Conservation (phyloP, 768 basidiomycete genomes). For the Leccinum aurantiacum region DNA sequence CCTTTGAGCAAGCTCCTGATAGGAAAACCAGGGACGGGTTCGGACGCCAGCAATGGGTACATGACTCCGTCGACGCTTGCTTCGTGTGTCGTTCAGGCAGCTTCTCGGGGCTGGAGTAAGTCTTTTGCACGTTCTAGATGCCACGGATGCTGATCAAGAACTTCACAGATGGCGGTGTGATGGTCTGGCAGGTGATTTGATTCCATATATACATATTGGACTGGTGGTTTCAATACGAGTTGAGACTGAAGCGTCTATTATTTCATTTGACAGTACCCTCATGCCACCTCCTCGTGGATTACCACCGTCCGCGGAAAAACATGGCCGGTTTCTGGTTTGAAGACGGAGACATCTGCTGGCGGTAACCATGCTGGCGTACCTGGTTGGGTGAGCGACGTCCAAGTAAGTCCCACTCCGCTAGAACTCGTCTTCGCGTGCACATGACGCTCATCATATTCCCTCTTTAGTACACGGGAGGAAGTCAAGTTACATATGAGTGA, state of each 20-base stretch:
- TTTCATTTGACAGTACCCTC: constrained; percentile 34
- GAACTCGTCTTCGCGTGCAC: not conserved
- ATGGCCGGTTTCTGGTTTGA: constrained; percentile 30
- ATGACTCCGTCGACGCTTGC: constrained; percentile 58
- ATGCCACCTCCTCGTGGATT: constrained; percentile 42
- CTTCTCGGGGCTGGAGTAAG: constrained; percentile 65
- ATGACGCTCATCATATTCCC: not conserved
- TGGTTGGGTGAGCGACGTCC: constrained; percentile 39
- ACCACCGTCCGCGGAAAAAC: constrained; percentile 37
- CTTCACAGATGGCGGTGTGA: constrained; percentile 37
- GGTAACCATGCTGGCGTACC: constrained; percentile 41
- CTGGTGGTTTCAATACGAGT: not conserved
- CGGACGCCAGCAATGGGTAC: constrained; percentile 52
- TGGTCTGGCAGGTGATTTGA: constrained; percentile 41
- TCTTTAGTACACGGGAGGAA: constrained; percentile 42
- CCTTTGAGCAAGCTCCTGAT: constrained; percentile 52
- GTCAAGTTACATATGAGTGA: constrained; percentile 42
- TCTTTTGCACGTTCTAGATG: constrained; percentile 3
- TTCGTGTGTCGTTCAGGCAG: constrained; percentile 59
- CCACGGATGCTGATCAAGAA: not conserved
- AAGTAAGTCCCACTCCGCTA: constrained; percentile 31
- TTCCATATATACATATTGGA: not conserved
- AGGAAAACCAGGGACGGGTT: constrained; percentile 48
- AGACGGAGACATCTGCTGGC: not conserved
- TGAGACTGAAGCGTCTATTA: not conserved